Conservation (phyloP, 1,284 basidiomycete genomes). For the Phylloporus sp. region DNA sequence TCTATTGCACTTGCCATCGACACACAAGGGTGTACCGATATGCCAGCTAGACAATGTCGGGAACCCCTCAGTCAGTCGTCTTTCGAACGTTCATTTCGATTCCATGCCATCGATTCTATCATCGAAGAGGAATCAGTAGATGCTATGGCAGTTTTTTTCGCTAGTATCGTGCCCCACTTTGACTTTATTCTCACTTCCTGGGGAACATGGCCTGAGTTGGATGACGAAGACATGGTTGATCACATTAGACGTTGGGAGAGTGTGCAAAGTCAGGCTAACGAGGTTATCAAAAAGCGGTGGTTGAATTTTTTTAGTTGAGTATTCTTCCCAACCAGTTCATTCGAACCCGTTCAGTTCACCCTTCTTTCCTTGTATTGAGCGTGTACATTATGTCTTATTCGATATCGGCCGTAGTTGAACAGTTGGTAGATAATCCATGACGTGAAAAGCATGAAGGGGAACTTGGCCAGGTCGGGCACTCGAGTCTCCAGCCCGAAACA, state of each 20-base stretch:
- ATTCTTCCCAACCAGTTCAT: background rate
- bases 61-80: background rate
- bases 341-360: no score
- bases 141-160: background rate
- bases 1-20: background rate
- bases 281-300: background rate
- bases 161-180: background rate
- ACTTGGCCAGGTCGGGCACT: no score
- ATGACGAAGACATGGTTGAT: no score
- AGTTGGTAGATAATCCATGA: no score
- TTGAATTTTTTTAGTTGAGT: background rate
- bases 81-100: background rate
- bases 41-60: background rate
- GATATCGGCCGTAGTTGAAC: no score
- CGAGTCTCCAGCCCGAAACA: no score
- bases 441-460: no score
- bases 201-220: no score
- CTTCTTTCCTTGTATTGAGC: no score
- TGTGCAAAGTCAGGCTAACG: background rate
- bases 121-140: background rate
- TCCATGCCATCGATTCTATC: background rate
- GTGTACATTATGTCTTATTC: no score
- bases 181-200: background rate
- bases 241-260: no score
- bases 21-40: background rate